Evolutionary conservation across 331 rosid genomes (phyloP).

Genomic region (Malus hybrid): DNA sequence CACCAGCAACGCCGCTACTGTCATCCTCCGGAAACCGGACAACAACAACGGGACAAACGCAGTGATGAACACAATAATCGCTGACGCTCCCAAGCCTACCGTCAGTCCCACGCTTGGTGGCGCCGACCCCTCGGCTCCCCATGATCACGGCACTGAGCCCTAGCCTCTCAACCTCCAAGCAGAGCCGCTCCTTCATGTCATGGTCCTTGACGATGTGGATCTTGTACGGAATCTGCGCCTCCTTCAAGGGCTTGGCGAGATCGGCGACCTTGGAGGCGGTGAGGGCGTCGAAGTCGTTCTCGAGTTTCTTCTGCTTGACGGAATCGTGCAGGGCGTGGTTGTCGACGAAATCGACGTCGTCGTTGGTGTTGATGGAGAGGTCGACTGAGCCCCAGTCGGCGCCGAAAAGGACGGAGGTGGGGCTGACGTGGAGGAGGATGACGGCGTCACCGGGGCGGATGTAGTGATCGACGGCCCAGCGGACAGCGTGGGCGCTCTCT

Average conservation of each 20-base stretch:
- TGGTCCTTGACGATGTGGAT: slow-evolving; percentile 97
- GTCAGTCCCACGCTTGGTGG: slow-evolving; percentile 66
- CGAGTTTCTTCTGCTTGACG: slow-evolving; percentile 48
- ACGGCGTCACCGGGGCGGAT: slow-evolving; percentile 97
- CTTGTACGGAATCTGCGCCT: slow-evolving; percentile 92
- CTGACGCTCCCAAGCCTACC: slow-evolving; percentile 90
- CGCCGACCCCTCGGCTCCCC: slow-evolving; percentile 97
- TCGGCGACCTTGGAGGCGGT: slow-evolving; percentile 72
- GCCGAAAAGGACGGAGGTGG: slow-evolving; percentile 88
- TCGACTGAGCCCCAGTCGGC: slow-evolving; percentile 98
- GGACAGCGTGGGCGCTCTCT: slow-evolving; percentile 89
- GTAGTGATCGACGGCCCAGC: slow-evolving; percentile 92
- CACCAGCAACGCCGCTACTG: background rate
- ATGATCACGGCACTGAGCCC: slow-evolving; percentile 90
- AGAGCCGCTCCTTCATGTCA: slow-evolving; percentile 89
- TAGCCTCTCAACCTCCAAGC: slow-evolving; percentile 82
- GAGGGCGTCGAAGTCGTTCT: slow-evolving; percentile 71
- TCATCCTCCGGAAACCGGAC: slow-evolving; percentile 84
- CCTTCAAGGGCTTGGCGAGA: slow-evolving; percentile 59
- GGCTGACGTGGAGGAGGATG: slow-evolving; percentile 95
- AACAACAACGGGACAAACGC: slow-evolving; percentile 89
- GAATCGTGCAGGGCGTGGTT: background rate
- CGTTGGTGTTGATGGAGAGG: slow-evolving; percentile 52
- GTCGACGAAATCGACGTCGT: slow-evolving; percentile 19
- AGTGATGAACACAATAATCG: slow-evolving; percentile 91